Evolutionary conservation across 202 grass and related monocot genomes (phyloP).

Genomic region (Schoenoplectus triqueter): DNA sequence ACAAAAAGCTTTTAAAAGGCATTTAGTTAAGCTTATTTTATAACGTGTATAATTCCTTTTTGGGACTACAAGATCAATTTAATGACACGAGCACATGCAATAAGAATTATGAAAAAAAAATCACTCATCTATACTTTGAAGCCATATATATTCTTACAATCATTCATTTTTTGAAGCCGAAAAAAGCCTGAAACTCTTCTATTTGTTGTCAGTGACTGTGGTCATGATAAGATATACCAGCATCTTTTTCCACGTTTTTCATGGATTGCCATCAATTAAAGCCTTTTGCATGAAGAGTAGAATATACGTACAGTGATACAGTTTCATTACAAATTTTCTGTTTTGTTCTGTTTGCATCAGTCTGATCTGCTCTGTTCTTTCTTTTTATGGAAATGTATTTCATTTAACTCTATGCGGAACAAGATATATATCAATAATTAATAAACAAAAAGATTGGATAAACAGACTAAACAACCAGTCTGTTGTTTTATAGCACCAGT

Average conservation of each 20-base stretch:
- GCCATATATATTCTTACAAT: too few relatives aligned
- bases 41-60: not conserved
- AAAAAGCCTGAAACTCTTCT: not conserved
- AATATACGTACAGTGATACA: too few relatives aligned
- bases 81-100: not conserved
- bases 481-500: not conserved
- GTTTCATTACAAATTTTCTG: not conserved
- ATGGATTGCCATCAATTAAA: not conserved
- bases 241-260: not conserved
- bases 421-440: not conserved
- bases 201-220: not conserved
- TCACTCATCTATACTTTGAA: not conserved
- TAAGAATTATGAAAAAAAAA: not conserved
- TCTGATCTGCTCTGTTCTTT: not conserved
- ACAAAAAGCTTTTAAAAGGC: not conserved
- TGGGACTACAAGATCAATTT: constrained; percentile 1
- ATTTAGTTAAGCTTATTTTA: not conserved
- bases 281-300: too few relatives aligned
- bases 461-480: not conserved
- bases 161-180: not conserved
- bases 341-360: not conserved
- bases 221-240: not conserved
- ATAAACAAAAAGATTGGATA: not conserved
- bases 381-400: not conserved
- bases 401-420: not conserved